These are phyloP conservation scores for Salix dunnii DNA, from an alignment of 345 rosid genomes.

Conservation along the genomic window DNA sequence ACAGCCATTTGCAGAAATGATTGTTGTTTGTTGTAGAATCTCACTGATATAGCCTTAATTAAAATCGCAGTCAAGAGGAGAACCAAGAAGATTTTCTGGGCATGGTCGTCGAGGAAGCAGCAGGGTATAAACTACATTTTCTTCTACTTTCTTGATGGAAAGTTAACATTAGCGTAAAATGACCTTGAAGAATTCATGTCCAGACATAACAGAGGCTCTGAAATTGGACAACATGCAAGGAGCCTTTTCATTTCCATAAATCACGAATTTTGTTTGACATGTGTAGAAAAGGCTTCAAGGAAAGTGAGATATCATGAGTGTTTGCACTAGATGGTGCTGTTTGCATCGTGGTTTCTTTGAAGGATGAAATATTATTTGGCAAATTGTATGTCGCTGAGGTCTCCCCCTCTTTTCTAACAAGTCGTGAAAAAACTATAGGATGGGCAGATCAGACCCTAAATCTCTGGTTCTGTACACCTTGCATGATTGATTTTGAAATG, in stretches of 20 bases:
- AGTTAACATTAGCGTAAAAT: not conserved
- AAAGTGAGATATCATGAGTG: not conserved
- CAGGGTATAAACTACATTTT: slow-evolving; percentile 9
- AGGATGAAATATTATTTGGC: not conserved
- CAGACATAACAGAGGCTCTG: not conserved
- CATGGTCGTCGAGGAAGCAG: slow-evolving; percentile 45
- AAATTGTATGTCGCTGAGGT: not conserved
- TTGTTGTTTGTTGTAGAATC: not conserved
- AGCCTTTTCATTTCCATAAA: not conserved
- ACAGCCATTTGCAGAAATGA: not conserved
- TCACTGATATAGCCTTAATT: not conserved
- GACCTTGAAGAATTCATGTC: not conserved
- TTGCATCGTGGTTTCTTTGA: not conserved
- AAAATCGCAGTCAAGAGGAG: slow-evolving; percentile 41
- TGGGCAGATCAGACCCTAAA: too few relatives aligned
- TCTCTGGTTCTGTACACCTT: too few relatives aligned
- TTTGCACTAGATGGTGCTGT: not conserved
- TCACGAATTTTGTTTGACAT: not conserved
- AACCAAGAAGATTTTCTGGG: slow-evolving; percentile 30
- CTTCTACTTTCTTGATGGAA: not conserved
- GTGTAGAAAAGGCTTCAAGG: not conserved
- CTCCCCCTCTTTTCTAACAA: too few relatives aligned
- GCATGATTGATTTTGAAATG: too few relatives aligned
- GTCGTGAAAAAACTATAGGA: too few relatives aligned
- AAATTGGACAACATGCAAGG: not conserved